A percentile compares a stretch with the other conserved stretches of the same genome.
Evolutionary conservation across 495 filamentous ascomycete genomes (phyloP).

Genomic region (Neurospora terricola): DNA sequence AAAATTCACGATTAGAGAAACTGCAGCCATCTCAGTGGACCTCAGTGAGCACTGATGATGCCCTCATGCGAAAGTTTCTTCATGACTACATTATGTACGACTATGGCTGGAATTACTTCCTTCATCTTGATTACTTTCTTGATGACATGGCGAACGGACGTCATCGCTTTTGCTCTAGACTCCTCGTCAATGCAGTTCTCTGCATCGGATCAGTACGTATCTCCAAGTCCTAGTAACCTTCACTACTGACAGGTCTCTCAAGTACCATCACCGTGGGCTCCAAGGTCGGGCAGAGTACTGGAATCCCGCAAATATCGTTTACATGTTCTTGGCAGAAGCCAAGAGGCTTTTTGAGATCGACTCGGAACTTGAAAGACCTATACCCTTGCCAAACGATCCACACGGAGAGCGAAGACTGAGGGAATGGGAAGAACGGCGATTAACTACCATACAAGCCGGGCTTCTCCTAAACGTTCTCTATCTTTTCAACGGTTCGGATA

Average conservation of each 20-base stretch:
- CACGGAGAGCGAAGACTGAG: slow-evolving; percentile 8
- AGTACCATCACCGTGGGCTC: slow-evolving; percentile 24
- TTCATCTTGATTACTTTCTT: slow-evolving; percentile 30
- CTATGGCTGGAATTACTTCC: slow-evolving; percentile 23
- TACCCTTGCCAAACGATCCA: slow-evolving; percentile 7
- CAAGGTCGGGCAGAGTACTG: slow-evolving; percentile 24
- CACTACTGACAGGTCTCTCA: background rate
- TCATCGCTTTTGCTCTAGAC: slow-evolving; percentile 25
- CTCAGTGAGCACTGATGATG: slow-evolving; percentile 22
- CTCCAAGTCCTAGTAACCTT: background rate
- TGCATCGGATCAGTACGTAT: slow-evolving; percentile 28
- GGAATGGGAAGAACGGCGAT: slow-evolving; percentile 15
- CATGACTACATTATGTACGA: slow-evolving; percentile 29
- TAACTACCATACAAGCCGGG: slow-evolving; percentile 28
- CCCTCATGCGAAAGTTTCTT: slow-evolving; percentile 23
- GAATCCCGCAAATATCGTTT: slow-evolving; percentile 26
- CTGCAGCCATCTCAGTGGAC: slow-evolving; percentile 29
- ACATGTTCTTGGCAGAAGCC: slow-evolving; percentile 31
- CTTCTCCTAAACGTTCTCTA: slow-evolving; percentile 21
- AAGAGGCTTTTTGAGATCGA: slow-evolving; percentile 29
- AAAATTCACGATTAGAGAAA: slow-evolving; percentile 21
- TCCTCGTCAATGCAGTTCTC: slow-evolving; percentile 29
- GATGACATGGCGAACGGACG: slow-evolving; percentile 23
- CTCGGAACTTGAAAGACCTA: slow-evolving; percentile 7
- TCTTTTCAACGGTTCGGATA: slow-evolving; percentile 24